A percentile compares a stretch with the other conserved stretches of the same genome.
phyloP scores from a whole-genome alignment of 176 grass and related monocot species.

The Oryza coarctata region DNA sequence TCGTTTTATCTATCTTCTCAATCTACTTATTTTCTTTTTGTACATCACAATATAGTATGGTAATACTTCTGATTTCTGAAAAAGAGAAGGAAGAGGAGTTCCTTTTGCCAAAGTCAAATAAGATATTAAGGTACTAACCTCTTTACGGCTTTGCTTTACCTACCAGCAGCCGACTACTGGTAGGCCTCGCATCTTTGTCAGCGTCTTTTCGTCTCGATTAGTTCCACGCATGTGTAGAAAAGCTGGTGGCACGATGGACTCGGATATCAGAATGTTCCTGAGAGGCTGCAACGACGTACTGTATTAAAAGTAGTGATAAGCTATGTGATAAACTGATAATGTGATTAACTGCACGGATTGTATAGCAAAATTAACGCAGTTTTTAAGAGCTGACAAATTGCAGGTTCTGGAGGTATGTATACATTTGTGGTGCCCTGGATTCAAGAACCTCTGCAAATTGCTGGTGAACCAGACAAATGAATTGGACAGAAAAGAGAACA shows the following conservation, averaged over 20 bases:
- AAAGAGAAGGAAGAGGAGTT: not conserved
- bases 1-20: too few species aligned
- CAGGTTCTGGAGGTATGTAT: not conserved
- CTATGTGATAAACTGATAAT: not conserved
- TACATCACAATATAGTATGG: not conserved
- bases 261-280: not conserved
- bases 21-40: too few species aligned
- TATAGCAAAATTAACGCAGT: not conserved
- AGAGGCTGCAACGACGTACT: not conserved
- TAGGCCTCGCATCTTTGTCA: not conserved
- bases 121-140: not conserved
- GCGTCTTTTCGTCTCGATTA: not conserved
- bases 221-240: not conserved
- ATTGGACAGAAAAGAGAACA: not conserved
- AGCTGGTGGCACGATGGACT: not conserved
- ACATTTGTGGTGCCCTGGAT: not conserved
- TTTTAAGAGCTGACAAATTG: not conserved
- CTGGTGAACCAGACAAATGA: not conserved
- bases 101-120: not conserved
- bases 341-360: not conserved
- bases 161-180: not conserved
- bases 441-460: not conserved
- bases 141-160: not conserved
- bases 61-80: not conserved
- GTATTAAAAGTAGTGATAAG: not conserved